phyloP scores from a whole-genome alignment of 2,329 filamentous ascomycete species.

The Amylocarpus encephaloides region DNA sequence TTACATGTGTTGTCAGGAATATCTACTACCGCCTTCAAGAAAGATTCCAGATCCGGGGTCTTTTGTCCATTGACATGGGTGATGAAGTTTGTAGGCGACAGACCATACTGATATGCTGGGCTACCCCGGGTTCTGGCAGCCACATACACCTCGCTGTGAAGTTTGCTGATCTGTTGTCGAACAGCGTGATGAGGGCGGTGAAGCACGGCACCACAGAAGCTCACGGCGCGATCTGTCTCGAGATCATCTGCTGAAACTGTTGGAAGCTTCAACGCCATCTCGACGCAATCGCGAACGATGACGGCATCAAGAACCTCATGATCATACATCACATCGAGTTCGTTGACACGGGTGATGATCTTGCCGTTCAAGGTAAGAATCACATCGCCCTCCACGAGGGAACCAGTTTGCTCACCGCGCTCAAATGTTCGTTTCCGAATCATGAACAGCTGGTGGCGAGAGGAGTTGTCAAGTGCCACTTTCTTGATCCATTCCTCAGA shows the following conservation, averaged over 20 bases:
- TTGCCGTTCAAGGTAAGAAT: slow-evolving; percentile 86
- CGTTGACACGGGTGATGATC: slow-evolving; percentile 85
- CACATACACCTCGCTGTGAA: slow-evolving; percentile 95
- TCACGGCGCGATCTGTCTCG: slow-evolving; percentile 85
- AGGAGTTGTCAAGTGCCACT: slow-evolving; percentile 80
- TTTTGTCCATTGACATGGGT: slow-evolving; percentile 87
- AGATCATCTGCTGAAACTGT: slow-evolving; percentile 86
- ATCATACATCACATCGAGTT: slow-evolving; percentile 95
- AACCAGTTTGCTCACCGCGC: slow-evolving; percentile 52
- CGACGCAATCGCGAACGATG: slow-evolving; percentile 77
- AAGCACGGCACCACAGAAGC: slow-evolving; percentile 90
- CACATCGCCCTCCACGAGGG: slow-evolving; percentile 83
- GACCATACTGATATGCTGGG: slow-evolving; percentile 80
- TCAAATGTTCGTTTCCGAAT: slow-evolving; percentile 81
- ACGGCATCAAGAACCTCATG: slow-evolving; percentile 76
- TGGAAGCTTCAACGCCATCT: slow-evolving; percentile 68
- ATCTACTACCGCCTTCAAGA: slow-evolving; percentile 73
- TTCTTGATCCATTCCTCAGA: slow-evolving; percentile 92
- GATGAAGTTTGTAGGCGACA: slow-evolving; percentile 95
- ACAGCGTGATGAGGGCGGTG: slow-evolving; percentile 95
- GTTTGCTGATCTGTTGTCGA: slow-evolving; percentile 90
- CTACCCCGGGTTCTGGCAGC: slow-evolving; percentile 78
- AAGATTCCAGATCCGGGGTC: slow-evolving; percentile 75
- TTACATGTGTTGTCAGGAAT: slow-evolving; percentile 92
- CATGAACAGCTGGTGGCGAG: slow-evolving; percentile 97